A percentile compares a stretch with the other conserved stretches of the same genome.
Evolutionary conservation across 257 asterid species (phyloP).

Genomic region (Nicotiana knightiana): DNA sequence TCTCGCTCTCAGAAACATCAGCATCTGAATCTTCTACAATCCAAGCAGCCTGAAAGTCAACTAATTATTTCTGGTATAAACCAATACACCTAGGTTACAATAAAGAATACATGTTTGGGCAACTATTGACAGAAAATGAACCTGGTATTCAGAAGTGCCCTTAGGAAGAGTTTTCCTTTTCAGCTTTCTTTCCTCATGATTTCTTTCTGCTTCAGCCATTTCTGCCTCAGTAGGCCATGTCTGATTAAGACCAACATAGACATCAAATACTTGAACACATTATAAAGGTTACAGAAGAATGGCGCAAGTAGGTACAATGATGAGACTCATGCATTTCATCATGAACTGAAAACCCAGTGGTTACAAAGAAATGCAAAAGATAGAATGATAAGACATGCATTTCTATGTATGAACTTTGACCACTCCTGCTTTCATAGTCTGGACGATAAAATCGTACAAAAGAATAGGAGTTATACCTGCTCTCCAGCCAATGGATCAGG

Average conservation of each 20-base stretch:
- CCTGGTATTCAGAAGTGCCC: constrained; percentile 97
- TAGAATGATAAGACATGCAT: not conserved
- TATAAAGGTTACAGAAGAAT: constrained; percentile 3
- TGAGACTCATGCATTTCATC: not conserved
- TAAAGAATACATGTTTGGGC: not conserved
- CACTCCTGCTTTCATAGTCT: not conserved
- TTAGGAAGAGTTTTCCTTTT: constrained; percentile 61
- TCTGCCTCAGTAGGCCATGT: constrained; percentile 99
- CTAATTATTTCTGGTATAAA: not conserved
- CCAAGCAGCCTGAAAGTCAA: constrained; percentile 85
- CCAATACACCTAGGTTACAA: not conserved
- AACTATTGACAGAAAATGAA: constrained; percentile 15
- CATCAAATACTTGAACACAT: not conserved
- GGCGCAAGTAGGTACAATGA: constrained; percentile 3
- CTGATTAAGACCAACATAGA: constrained; percentile 36
- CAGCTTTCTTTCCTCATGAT: constrained; percentile 43
- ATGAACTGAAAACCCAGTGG: not conserved
- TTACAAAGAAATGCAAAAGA: not conserved
- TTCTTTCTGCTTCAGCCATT: constrained; percentile 81
- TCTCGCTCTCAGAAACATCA: constrained; percentile 62
- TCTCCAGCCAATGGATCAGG: constrained; percentile 94
- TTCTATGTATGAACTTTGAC: not conserved
- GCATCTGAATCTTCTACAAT: constrained; percentile 70
- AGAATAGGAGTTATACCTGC: constrained; percentile 46
- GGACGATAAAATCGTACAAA: not conserved